Base-by-base conservation (phyloP, 2,329 filamentous ascomycete species). In the Venturia aucupariae region DNA sequence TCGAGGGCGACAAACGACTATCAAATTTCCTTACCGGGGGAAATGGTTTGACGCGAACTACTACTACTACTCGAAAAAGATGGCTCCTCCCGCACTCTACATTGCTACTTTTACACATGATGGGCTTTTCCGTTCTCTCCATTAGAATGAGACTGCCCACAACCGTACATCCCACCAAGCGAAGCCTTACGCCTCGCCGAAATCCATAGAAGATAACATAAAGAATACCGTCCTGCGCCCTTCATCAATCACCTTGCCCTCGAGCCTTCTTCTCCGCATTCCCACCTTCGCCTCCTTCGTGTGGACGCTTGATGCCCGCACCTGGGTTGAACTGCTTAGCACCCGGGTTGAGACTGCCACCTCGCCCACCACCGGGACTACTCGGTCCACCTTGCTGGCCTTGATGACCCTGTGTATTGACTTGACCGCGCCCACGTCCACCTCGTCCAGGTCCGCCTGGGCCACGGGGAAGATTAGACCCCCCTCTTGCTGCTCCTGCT, bases 301-400 rank as follows among this genome's bases (percentile, higher is more conserved):
- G 46, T 27, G 63, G 54, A n/a, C 63, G 63, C 38, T 64, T 64
- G 11, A 42, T 27, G 27, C 61, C 61, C 32, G 27, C 61, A 54
- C 46, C 64, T 27, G 64, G 64, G 13, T 66, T 54, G 44, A 65
- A 65, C n/a, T 63, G 61, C 24, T 30, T 22, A 38, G 64, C 64
- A 22, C 39, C 48, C 27, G 64, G 48, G 19, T 65, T 65, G 27
- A 65, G 60, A 27, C 46, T 27, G 3, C 48, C 63, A 30, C 54
- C 63, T 60, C 54, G 35, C 19, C 54, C 63, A 54, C 64, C 59
- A 24, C 59, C 30, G 17, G 59, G 59, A 60, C 64, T 65, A 42
- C 8, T 39, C 27, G 59, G 30, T 10, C 64, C 62, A 55, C 41
- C 62, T 63, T 41, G 41, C 41, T 62, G 55, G 32, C 24, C 57